Base-by-base conservation (phyloP, 805 yeast species). In the Candida ortonii region DNA sequence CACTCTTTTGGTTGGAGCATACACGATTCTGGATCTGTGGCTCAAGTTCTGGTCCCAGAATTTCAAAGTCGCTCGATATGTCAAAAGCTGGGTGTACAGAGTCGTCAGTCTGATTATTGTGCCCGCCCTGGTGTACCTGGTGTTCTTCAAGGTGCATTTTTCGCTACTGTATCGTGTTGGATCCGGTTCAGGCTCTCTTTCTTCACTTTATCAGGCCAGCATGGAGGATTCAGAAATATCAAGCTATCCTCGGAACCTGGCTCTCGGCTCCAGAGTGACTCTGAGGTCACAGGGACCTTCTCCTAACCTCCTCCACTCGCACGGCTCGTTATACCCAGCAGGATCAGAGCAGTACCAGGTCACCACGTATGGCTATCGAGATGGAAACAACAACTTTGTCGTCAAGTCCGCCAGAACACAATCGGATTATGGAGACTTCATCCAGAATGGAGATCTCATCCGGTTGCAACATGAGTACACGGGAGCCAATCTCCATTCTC, bases 301-400 rank as follows among this genome's bases (percentile, higher is more conserved):
- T 32, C 84, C 86, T 13, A 78, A 82, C 36, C 70, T 87, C 44
- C 64, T 93, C 39, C 98, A 93, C 57, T 90, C 97, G 2, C 98
- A 93, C 55, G 67, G 68, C 11, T 93, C 84, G 54, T 56, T 68
- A 7, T 93, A 82, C 56, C 98, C 98, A 9, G 87, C 78, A 41
- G 97, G 97, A 3, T 86, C 96, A 1, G 76, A 76, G 43, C 97
- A 93, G 64, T 96, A 88, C 59, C 99, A 93, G 62, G 70, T 93
- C 33, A 93, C 98, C n/a, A 84, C 90, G 11, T 93, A 93, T 59
- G 88, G 90, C n/a, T 87, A 77, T 61, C 85, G 85, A 53, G 97
- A 93, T 61, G 64, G 69, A 30, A 90, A 93, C 61, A 93, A 90
- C 57, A 70, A 80, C 34, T 89, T 95, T 80, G 53, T 52, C 57